Evolutionary conservation across 768 basidiomycete genomes (phyloP).

Genomic region (Mycena maculata): DNA sequence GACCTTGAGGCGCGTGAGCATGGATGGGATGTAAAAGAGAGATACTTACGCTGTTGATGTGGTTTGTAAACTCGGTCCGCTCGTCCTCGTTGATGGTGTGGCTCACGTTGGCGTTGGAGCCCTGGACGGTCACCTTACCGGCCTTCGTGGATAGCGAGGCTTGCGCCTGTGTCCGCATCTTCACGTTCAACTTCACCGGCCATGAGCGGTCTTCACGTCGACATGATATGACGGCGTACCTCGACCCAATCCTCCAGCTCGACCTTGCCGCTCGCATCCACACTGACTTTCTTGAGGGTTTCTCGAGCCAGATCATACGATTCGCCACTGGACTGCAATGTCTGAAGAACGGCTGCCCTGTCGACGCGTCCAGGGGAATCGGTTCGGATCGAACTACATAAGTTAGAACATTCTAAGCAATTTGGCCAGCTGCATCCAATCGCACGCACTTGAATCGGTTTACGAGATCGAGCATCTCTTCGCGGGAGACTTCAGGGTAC

Average conservation of each 20-base stretch:
- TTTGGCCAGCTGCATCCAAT: background rate
- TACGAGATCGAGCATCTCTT: constrained; percentile 95
- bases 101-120: constrained; percentile 94
- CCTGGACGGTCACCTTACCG: constrained; percentile 94
- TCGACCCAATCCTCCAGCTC: constrained; percentile 99
- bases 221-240: constrained; percentile 57
- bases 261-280: constrained; percentile 95
- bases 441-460: constrained; percentile 92
- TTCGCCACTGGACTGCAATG: constrained; percentile 82
- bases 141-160: constrained; percentile 68
- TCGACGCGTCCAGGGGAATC: constrained; percentile 87
- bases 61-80: constrained; percentile 94
- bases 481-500: constrained; percentile 89
- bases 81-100: constrained; percentile 99
- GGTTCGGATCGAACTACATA: constrained; percentile 81
- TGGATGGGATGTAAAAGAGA: constrained; percentile 1
- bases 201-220: constrained; percentile 35
- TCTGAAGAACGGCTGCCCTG: constrained; percentile 83
- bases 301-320: constrained; percentile 92
- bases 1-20: constrained; percentile 64
- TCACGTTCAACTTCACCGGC: constrained; percentile 76
- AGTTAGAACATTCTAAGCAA: constrained; percentile 32
- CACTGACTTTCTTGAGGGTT: constrained; percentile 92
- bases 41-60: constrained; percentile 88
- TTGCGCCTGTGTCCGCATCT: constrained; percentile 63